These are phyloP conservation scores for Russula sp. DNA, from an alignment of 768 basidiomycete species.

Conservation along the genomic window DNA sequence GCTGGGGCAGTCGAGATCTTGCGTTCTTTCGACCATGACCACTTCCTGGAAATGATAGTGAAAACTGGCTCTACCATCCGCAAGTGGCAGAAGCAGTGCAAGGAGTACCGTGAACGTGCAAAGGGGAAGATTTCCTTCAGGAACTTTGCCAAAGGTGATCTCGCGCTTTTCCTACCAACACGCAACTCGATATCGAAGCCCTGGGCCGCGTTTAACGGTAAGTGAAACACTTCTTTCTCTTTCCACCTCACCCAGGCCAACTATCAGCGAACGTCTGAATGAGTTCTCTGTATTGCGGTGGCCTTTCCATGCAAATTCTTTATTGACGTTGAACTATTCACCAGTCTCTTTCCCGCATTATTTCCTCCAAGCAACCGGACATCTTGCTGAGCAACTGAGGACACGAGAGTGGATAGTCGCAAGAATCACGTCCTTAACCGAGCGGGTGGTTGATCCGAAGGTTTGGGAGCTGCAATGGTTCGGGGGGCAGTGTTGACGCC, in stretches of 20 bases:
- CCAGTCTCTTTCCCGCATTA: constrained; percentile 95
- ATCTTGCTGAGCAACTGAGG: constrained; percentile 83
- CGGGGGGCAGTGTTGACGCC: background rate
- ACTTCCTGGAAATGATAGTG: constrained; percentile 73
- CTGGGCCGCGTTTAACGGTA: constrained; percentile 99
- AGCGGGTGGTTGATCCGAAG: constrained; percentile 74
- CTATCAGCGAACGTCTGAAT: background rate
- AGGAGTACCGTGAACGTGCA: constrained; percentile 90
- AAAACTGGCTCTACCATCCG: constrained; percentile 83
- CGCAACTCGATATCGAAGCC: constrained; percentile 88
- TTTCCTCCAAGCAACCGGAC: constrained; percentile 84
- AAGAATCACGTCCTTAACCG: constrained; percentile 80
- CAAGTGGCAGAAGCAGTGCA: constrained; percentile 97
- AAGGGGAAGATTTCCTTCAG: constrained; percentile 95
- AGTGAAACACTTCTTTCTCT: constrained; percentile 20
- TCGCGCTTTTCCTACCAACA: constrained; percentile 93
- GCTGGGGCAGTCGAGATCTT: constrained; percentile 60
- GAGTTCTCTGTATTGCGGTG: background rate
- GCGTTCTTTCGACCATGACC: constrained; percentile 73
- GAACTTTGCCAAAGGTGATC: constrained; percentile 91
- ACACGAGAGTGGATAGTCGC: constrained; percentile 94
- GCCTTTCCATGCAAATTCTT: background rate
- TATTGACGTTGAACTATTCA: constrained; percentile 26
- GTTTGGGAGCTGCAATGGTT: constrained; percentile 35
- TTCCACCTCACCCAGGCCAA: background rate